These are phyloP conservation scores for Cordyceps javanica DNA, from an alignment of 2,329 filamentous ascomycete genomes.

Conservation along the genomic window DNA sequence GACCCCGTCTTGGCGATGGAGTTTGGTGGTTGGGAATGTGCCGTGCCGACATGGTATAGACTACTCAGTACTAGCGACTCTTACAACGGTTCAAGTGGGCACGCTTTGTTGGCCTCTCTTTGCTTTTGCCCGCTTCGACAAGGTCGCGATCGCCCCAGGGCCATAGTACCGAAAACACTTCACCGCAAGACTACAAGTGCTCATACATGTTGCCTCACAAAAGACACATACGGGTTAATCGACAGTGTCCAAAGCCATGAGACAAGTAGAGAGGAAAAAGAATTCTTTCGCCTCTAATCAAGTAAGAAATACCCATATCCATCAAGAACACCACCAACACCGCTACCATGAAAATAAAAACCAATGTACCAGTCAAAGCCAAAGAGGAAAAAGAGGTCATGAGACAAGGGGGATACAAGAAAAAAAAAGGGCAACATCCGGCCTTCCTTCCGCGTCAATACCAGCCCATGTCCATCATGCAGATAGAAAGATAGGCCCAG, in stretches of 20 bases:
- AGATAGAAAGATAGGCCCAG: neutral
- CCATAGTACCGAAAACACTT: too few species aligned
- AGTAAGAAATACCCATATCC: conserved; percentile 7
- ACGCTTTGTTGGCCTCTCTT: too few species aligned
- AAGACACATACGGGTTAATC: neutral
- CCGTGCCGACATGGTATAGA: neutral
- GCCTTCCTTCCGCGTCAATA: neutral
- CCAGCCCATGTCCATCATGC: neutral
- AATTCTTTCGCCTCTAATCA: neutral
- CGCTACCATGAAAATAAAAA: conserved; percentile 11
- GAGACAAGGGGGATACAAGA: neutral
- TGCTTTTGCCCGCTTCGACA: too few species aligned
- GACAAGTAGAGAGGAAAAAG: neutral
- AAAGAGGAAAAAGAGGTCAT: neutral
- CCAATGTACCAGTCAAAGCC: neutral
- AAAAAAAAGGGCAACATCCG: conserved; percentile 13
- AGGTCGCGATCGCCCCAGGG: too few species aligned
- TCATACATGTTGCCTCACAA: neutral
- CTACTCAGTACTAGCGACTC: too few species aligned
- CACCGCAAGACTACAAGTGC: too few species aligned
- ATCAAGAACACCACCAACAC: conserved; percentile 10
- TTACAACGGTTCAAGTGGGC: too few species aligned
- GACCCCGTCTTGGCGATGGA: neutral
- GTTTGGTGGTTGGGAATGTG: neutral
- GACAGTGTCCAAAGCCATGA: neutral